Evolutionary conservation across 1,284 basidiomycete genomes (phyloP), one percentile per base, ranked within the genome.

Genomic region (Spongiforma sp.): DNA sequence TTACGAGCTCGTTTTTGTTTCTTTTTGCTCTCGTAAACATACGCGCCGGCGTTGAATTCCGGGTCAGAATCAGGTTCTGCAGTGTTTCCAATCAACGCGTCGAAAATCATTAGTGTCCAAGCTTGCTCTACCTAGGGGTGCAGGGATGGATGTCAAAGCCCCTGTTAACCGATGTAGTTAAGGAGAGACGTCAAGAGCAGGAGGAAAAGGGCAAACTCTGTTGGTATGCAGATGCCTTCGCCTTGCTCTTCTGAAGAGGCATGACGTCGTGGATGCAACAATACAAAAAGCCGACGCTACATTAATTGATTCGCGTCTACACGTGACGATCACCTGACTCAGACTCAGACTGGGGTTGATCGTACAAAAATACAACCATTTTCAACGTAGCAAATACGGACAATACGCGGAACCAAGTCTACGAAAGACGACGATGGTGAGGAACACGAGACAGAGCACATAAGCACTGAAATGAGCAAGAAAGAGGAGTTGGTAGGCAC

Each of bases 1-100:
- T 61, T 67, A 24, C 62, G 64, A 62, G 63, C 60, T 32, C 62
- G 64, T 56, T 69, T 77, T 55, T 71, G 73, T 63, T 77, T 78
- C 67, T 74, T 75, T 62, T 71, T 75, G 34, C 77, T 67, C 59
- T 81, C 75, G 52, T 80, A 78, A 17, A 82, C 63, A 59, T 82
- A 83, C 5, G 69, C 60, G 1, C 84, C 84, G 2, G 83, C 68
- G 33, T 77, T 81, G 62, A 89, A 89, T 62, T 89, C 87, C n/a
- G 87, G 81, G 64, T 89, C 87, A 0, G 82, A 79, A 62, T 86
- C 87, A 67, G 66, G 65, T 59, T 76, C 74, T 77, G 59, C 28
- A 36, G 59, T 28, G 52, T 33, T n/a, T 6, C 21, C 32, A n/a
- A 53, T 61, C 17, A 62, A 26, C 6, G 3, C 3, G n/a, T n/a